A percentile compares a stretch with the other conserved stretches of the same genome.
phyloP scores from a whole-genome alignment of 306 rosid species.

The Leucaena leucocephala region DNA sequence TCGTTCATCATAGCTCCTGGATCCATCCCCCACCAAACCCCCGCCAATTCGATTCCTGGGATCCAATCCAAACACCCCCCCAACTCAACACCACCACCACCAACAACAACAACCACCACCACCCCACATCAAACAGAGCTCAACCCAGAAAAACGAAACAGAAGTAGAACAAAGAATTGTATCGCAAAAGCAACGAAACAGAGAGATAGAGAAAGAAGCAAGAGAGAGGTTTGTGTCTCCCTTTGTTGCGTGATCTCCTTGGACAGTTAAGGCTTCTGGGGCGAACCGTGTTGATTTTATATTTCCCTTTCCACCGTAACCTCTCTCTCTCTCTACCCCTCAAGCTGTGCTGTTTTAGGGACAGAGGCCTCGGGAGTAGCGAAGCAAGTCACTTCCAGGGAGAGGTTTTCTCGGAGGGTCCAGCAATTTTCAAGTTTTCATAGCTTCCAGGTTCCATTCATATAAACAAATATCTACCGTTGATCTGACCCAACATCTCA shows the following conservation, averaged over 20 bases:
- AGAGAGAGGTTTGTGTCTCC: neutral
- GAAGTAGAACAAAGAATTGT: constrained; percentile 1
- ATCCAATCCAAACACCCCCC: neutral
- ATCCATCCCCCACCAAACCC: constrained; percentile 56
- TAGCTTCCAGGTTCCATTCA: neutral
- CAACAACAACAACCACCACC: neutral
- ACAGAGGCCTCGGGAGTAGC: constrained; percentile 58
- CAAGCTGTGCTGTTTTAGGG: constrained; percentile 23
- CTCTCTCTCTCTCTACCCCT: neutral
- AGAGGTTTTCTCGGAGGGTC: constrained; percentile 62
- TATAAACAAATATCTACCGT: constrained; percentile 1
- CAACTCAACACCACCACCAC: constrained; percentile 9
- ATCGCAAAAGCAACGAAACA: constrained; percentile 32
- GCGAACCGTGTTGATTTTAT: constrained; percentile 44
- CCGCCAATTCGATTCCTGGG: neutral
- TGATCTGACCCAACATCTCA: neutral
- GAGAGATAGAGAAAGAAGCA: neutral
- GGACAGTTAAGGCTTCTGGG: constrained; percentile 50
- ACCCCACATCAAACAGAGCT: constrained; percentile 16
- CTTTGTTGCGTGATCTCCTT: constrained; percentile 44
- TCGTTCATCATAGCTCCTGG: constrained; percentile 63
- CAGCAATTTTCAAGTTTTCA: constrained; percentile 30
- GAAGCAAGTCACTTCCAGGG: constrained; percentile 53
- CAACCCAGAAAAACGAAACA: neutral
- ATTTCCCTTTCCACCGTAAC: constrained; percentile 33